Evolutionary conservation across 495 filamentous ascomycete genomes (phyloP).

Genomic region (Daldinia loculata): DNA sequence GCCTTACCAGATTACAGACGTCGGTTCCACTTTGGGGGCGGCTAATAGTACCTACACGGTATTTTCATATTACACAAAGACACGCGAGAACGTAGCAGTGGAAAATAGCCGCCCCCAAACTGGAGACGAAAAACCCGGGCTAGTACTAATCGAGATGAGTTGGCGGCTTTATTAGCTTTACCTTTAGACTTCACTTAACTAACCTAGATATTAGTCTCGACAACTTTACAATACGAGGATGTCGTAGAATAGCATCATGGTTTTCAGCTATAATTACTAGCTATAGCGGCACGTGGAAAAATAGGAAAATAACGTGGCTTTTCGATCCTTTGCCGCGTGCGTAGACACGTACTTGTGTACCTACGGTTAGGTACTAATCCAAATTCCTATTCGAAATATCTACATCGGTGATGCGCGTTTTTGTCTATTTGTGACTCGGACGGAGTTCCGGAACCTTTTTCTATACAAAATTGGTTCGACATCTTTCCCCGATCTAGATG

Average conservation of each 20-base stretch:
- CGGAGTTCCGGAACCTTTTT: not conserved
- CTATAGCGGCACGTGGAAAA: not conserved
- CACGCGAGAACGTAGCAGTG: constrained; percentile 7
- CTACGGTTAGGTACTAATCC: not conserved
- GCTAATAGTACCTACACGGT: not conserved
- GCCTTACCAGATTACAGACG: constrained; percentile 35
- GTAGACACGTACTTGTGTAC: not conserved
- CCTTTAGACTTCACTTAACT: not conserved
- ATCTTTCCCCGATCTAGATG: not conserved
- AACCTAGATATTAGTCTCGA: not conserved
- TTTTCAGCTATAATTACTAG: not conserved
- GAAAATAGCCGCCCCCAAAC: constrained; percentile 34
- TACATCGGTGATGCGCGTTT: not conserved
- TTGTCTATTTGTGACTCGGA: not conserved
- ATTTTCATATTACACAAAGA: constrained; percentile 9
- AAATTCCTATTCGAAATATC: not conserved
- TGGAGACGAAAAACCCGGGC: constrained; percentile 19
- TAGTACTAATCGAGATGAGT: constrained; percentile 25
- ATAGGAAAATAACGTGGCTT: not conserved
- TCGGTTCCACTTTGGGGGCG: constrained; percentile 39
- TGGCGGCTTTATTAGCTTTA: not conserved
- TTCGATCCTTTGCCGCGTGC: not conserved
- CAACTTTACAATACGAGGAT: not conserved
- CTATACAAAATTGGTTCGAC: not conserved
- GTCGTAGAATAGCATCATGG: not conserved